Evolutionary conservation across 441 rosid species (phyloP).

Genomic region (Erodium texanum): DNA sequence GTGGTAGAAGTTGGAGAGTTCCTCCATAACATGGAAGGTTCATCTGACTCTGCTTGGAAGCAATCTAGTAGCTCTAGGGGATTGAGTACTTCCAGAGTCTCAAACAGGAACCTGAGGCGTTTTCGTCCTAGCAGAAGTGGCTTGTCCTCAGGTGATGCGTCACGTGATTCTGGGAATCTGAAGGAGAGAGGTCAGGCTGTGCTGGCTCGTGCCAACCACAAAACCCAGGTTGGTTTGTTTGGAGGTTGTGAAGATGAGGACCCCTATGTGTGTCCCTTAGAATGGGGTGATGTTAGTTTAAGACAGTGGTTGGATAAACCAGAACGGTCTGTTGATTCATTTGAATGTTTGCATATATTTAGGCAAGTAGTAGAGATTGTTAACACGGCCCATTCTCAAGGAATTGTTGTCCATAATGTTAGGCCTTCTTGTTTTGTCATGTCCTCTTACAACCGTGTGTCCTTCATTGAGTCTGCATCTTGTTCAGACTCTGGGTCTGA

Average conservation of each 20-base stretch:
- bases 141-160: not conserved
- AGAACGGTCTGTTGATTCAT: slow-evolving; percentile 15
- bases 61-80: slow-evolving; percentile 53
- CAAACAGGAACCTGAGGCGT: not conserved
- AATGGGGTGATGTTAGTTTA: slow-evolving; percentile 16
- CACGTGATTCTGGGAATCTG: not conserved
- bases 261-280: slow-evolving; percentile 12
- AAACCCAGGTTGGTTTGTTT: slow-evolving; percentile 5
- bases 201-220: not conserved
- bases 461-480: slow-evolving; percentile 52
- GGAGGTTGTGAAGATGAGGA: slow-evolving; percentile 7
- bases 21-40: slow-evolving; percentile 62
- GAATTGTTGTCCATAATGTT: slow-evolving; percentile 18
- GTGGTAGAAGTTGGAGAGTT: slow-evolving; percentile 31
- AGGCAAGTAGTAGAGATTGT: slow-evolving; percentile 21
- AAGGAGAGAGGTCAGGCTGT: slow-evolving; percentile 5
- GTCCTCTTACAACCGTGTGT: slow-evolving; percentile 18
- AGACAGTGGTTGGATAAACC: slow-evolving; percentile 22
- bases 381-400: slow-evolving; percentile 18
- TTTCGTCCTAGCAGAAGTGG: slow-evolving; percentile 1
- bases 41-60: slow-evolving; percentile 61
- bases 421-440: slow-evolving; percentile 21
- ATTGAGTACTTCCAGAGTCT: slow-evolving; percentile 38
- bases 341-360: slow-evolving; percentile 21
- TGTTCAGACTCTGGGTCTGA: slow-evolving; percentile 96